Percentiles rank a stretch among this genome's conserved stretches.
Evolutionary conservation across 2,329 filamentous ascomycete species (phyloP).

Genomic region (Setomelanomma holmii): DNA sequence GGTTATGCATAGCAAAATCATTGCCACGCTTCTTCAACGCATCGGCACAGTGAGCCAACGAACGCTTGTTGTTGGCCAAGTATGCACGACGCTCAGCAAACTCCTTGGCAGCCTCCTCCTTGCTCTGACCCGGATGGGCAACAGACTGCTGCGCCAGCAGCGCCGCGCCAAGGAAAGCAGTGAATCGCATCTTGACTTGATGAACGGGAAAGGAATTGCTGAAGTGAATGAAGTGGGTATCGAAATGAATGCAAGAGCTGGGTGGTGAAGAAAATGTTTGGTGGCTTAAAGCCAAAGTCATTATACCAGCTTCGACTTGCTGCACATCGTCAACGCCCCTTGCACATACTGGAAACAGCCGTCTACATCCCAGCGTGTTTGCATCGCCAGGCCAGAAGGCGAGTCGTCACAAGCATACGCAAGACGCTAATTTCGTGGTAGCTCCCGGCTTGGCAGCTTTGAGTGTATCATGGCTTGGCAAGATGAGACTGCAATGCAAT

Average conservation of each 20-base stretch:
- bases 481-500: neutral
- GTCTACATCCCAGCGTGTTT: neutral
- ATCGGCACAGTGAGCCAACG: constrained; percentile 51
- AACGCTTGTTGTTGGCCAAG: constrained; percentile 47
- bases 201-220: neutral
- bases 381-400: neutral
- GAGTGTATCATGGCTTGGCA: neutral
- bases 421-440: constrained; percentile 7
- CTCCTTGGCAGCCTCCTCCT: constrained; percentile 43
- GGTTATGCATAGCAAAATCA: constrained; percentile 51
- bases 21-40: constrained; percentile 50
- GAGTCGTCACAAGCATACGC: constrained; percentile 21
- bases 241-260: neutral
- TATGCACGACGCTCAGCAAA: constrained; percentile 46
- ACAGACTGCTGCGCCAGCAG: constrained; percentile 35
- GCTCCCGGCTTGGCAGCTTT: constrained; percentile 7
- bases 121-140: constrained; percentile 49
- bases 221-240: constrained; percentile 3
- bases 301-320: neutral
- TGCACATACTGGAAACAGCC: neutral
- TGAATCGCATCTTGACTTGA: constrained; percentile 29
- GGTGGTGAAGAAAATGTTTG: neutral
- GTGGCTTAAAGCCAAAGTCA: neutral
- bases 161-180: constrained; percentile 32
- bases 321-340: neutral